Percentiles rank a stretch among this genome's conserved stretches.
Conservation (phyloP, 768 basidiomycete genomes). For the Lyophyllum decastes region DNA sequence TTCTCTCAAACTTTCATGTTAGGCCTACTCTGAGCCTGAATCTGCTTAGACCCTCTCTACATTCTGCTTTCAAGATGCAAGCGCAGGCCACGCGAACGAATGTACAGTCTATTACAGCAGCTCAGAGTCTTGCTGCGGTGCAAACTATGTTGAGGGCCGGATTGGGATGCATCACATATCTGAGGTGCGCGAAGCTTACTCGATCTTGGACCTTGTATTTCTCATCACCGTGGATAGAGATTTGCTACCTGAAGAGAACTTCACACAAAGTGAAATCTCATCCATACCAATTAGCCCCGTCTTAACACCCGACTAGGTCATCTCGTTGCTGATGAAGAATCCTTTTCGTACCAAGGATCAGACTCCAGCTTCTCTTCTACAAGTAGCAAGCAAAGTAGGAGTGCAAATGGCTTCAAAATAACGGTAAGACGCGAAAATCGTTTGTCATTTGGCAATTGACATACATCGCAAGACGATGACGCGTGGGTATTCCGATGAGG, state of each 20-base stretch:
- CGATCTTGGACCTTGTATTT: not conserved
- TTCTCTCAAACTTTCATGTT: not conserved
- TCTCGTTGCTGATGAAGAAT: conserved; percentile 53
- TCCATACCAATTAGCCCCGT: not conserved
- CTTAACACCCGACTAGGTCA: conserved; percentile 40
- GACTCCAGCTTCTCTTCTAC: conserved; percentile 38
- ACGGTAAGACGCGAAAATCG: conserved; percentile 40
- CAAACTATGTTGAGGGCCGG: conserved; percentile 74
- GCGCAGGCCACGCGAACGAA: conserved; percentile 34
- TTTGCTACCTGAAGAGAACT: conserved; percentile 79
- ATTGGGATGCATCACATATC: conserved; percentile 74
- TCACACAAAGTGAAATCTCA: conserved; percentile 53
- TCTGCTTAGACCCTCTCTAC: not conserved
- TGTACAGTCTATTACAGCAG: conserved; percentile 48
- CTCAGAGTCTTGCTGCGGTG: conserved; percentile 68
- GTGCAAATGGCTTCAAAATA: conserved; percentile 68
- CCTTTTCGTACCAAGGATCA: conserved; percentile 28
- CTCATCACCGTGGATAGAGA: conserved; percentile 43
- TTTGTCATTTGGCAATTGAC: not conserved
- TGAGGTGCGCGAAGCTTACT: conserved; percentile 46
- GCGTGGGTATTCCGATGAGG: conserved; percentile 80
- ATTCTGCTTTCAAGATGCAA: conserved; percentile 26
- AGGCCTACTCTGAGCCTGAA: not conserved
- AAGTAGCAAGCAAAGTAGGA: conserved; percentile 36
- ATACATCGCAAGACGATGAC: conserved; percentile 50